Evolutionary conservation across 176 grass and related monocot genomes (phyloP), one percentile per base, ranked within the genome.

Genomic region (Bonia amplexicaulis): DNA sequence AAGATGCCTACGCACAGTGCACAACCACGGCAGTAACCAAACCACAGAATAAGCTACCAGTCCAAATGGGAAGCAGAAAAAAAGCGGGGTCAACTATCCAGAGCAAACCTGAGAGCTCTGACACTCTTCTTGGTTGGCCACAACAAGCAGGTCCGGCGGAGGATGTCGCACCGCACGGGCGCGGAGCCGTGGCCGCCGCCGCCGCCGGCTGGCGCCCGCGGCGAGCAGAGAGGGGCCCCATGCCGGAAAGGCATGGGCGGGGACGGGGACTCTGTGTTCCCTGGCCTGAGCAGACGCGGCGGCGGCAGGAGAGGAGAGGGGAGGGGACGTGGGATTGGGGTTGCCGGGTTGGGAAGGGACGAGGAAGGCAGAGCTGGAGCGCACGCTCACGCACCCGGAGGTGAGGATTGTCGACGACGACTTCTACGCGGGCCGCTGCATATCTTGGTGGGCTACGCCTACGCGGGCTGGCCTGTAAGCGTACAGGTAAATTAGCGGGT

Each of bases 191-290:
- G 74, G 42, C 39, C 41, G 12, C 10, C 23, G 6, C 31, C 33
- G 31, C 54, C n/a, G 16, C 12, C 35, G 29, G 74, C 6, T 17
- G 35, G 25, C 6, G 35, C 17, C 75, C 46, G 35, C 19, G 25
- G 74, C 13, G 45, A 2, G 39, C 55, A 46, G 74, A 69, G 66
- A 64, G 45, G 46, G 19, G 19, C 37, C 16, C 66, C 74, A 10
- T 19, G 39, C 58, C 14, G 45, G 67, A 84, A 58, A 26, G 39
- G 67, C 87, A 88, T 88, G 67, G 25, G 48, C 44, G 48, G 74
- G 41, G 41, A 22, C 16, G 25, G 41, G 8, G 12, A 22, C 6
- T 16, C n/a, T 6, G 22, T 15, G 57, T 20, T 54, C 75, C 23
- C 49, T 48, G 27, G 40, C 4, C 77, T 6, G 12, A 23, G 15